A percentile compares a stretch with the other conserved stretches of the same genome.
Evolutionary conservation across 805 yeast species (phyloP).

Genomic region (Saturnispora quitensis): DNA sequence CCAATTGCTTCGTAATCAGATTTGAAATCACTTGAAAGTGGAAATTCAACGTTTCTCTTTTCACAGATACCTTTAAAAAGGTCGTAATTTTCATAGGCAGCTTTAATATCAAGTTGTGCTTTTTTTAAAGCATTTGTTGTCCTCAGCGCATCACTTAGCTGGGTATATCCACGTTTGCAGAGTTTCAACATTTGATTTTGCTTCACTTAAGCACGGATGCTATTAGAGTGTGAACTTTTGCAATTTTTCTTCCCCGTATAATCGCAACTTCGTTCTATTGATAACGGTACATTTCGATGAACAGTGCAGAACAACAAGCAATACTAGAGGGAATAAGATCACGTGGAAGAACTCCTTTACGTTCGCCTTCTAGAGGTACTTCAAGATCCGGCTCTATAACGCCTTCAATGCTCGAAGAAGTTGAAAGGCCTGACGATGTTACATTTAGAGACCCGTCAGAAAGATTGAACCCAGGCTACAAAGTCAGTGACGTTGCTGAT

Average conservation of each 20-base stretch:
- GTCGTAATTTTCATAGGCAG: conserved; percentile 23
- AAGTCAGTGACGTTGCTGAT: conserved; percentile 10
- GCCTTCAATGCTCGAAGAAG: conserved; percentile 7
- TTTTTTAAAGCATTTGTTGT: conserved; percentile 25
- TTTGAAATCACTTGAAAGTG: conserved; percentile 18
- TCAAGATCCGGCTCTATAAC: conserved; percentile 9
- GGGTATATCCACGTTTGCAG: background rate
- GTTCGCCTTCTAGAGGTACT: background rate
- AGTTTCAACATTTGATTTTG: background rate
- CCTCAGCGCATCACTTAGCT: conserved; percentile 3
- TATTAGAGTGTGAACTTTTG: background rate
- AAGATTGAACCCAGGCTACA: conserved; percentile 29
- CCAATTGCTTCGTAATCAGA: conserved; percentile 15
- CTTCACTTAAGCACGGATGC: background rate
- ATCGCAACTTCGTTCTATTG: background rate
- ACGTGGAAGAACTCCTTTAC: background rate
- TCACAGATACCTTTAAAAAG: conserved; percentile 23
- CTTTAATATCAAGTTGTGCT: conserved; percentile 30
- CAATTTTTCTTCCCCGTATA: background rate
- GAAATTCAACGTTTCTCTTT: conserved; percentile 26
- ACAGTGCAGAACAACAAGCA: conserved; percentile 5
- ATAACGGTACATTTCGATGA: background rate
- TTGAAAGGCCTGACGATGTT: conserved; percentile 38
- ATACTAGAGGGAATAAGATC: conserved; percentile 1
- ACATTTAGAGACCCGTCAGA: conserved; percentile 69